Base-by-base conservation (phyloP, 225 moss, liverwort and hornwort genomes). In the Sphagnum contortum region DNA sequence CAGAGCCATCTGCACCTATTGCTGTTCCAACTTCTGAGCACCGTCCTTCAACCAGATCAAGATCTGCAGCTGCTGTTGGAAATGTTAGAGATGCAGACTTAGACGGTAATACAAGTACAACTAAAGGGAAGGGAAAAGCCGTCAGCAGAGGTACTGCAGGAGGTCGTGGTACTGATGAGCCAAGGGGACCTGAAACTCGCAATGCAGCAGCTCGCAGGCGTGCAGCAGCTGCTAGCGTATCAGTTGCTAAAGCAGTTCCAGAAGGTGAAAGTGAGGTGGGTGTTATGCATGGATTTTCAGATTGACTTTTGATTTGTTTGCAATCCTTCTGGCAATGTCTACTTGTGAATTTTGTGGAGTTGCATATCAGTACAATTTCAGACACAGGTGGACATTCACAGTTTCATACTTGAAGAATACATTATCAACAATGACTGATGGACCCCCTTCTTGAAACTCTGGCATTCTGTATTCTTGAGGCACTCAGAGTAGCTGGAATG, bases 171-270 rank as follows among this genome's bases (percentile, higher is more conserved):
- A 62, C 77, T 48, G 98, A 91, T 59, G 98, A 98, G 64, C 77
- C 74, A 64, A 75, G 81, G 62, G 98, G 98, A 59, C 98, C 98
- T 8, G 98, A 98, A 79, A 98, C 98, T 65, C 88, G 98, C 29
- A 98, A 98, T 74, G 98, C 98, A 71, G 98, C 98, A 59, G 93
- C 93, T 60, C 85, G 98, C 55, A 85, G 93, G 68, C 90, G 89
- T 64, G 98, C 98, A 54, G 85, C 92, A 69, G 92, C 89, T 10
- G 84, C 78, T 3, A 89, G 85, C 70, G 89, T 76, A 44, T 86
- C 91, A 60, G 79, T 83, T 70, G 74, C 66, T 4, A 86, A 85
- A 71, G 78, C 75, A 70, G 70, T 70, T 45, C 78, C 72, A 9
- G 89, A 83, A 70, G 81, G 81, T 62, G 96, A 96, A 74, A 93